Percentiles rank a stretch among this genome's conserved stretches.
Conservation (phyloP, 106 monocot genomes). For the Allium fistulosum region DNA sequence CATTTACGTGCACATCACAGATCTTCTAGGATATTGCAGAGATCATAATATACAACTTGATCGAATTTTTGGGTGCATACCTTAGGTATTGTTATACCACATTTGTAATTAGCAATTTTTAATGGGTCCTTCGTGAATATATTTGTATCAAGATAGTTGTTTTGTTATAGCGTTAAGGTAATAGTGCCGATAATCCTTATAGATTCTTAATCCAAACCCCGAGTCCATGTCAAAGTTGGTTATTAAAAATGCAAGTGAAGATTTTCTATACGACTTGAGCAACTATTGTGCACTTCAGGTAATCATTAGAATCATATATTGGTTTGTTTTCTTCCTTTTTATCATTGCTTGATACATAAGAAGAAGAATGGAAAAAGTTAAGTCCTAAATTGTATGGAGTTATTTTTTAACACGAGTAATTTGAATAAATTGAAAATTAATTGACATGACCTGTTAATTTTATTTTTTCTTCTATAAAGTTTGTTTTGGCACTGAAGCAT, state of each 20-base stretch:
- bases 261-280: constrained; percentile 83
- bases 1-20: constrained; percentile 9
- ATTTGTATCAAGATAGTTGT: not conserved
- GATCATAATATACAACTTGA: constrained; percentile 78
- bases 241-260: constrained; percentile 91
- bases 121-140: not conserved
- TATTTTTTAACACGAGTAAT: too few relatives aligned
- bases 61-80: constrained; percentile 92
- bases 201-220: constrained; percentile 97
- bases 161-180: not conserved
- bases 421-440: too few relatives aligned
- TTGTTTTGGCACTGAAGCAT: too few relatives aligned
- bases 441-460: too few relatives aligned
- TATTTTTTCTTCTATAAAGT: too few relatives aligned
- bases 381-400: too few relatives aligned
- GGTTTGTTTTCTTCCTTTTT: not conserved
- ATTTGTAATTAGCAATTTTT: not conserved
- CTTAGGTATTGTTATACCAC: constrained; percentile 56
- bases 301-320: constrained; percentile 2
- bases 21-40: constrained; percentile 86
- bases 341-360: too few relatives aligned
- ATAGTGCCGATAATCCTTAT: constrained; percentile 8
- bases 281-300: constrained; percentile 99
- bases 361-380: too few relatives aligned
- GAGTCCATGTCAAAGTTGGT: constrained; percentile 94